These are phyloP conservation scores for Talaromyces ruber DNA, from an alignment of 495 filamentous ascomycete genomes.

Conservation along the genomic window DNA sequence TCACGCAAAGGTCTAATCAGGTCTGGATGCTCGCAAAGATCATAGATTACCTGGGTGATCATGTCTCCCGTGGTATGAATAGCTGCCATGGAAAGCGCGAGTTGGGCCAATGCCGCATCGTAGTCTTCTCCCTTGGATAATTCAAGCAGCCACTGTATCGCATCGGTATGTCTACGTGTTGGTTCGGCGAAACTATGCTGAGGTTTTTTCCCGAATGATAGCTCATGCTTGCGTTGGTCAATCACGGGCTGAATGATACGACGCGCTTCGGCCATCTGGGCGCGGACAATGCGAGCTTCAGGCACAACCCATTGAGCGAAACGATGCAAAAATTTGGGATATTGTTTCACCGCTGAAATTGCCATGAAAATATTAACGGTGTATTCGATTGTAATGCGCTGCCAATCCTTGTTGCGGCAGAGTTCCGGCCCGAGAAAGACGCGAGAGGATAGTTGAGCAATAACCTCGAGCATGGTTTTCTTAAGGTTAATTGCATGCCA, in stretches of 20 bases:
- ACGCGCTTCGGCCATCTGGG: conserved; percentile 15
- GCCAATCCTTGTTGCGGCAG: conserved; percentile 47
- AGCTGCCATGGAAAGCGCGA: conserved; percentile 30
- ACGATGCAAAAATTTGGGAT: conserved; percentile 27
- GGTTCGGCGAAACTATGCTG: conserved; percentile 13
- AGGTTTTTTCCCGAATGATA: conserved; percentile 14
- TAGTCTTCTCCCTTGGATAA: conserved; percentile 12
- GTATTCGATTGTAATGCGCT: conserved; percentile 48
- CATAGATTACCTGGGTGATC: conserved; percentile 31
- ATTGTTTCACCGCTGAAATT: conserved; percentile 19
- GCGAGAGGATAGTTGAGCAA: conserved; percentile 49
- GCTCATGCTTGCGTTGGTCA: conserved; percentile 9
- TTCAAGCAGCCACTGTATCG: conserved; percentile 29
- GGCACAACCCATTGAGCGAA: conserved; percentile 31
- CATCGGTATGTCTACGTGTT: conserved; percentile 17
- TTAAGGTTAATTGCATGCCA: conserved; percentile 24
- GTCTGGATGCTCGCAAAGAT: conserved; percentile 29
- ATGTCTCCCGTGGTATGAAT: conserved; percentile 38
- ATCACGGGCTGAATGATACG: conserved; percentile 18
- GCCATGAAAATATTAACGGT: conserved; percentile 41
- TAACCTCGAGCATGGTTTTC: conserved; percentile 30
- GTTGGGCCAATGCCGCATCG: conserved; percentile 18
- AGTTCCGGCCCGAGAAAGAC: conserved; percentile 48
- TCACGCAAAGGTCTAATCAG: conserved; percentile 10
- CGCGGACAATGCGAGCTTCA: conserved; percentile 17